A percentile compares a stretch with the other conserved stretches of the same genome.
phyloP scores from a whole-genome alignment of 75 land plant species.

The Pinus albicaulis region DNA sequence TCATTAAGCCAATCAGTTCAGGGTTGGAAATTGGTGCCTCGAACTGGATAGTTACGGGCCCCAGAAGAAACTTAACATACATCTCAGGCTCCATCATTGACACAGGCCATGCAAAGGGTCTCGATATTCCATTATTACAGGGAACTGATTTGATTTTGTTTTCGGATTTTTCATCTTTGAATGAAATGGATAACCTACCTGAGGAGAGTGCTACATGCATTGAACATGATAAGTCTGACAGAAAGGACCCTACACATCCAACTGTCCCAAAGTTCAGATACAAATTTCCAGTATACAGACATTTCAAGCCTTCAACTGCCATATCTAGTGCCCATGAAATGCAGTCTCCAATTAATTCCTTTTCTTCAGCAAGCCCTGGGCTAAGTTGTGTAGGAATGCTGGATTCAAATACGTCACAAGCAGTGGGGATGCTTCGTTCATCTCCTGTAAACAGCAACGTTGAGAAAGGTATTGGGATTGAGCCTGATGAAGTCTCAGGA shows the following conservation, averaged over 20 bases:
- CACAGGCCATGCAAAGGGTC: conserved; percentile 52
- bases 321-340: background rate
- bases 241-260: background rate
- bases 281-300: conserved; percentile 11
- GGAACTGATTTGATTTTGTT: conserved; percentile 56
- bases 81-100: conserved; percentile 48
- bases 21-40: conserved; percentile 86
- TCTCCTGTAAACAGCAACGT: background rate
- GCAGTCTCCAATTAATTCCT: background rate
- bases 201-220: background rate
- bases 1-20: conserved; percentile 73
- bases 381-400: background rate
- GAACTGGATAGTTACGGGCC: conserved; percentile 71
- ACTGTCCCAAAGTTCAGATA: conserved; percentile 3
- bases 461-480: background rate
- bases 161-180: conserved; percentile 49
- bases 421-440: background rate
- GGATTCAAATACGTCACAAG: background rate
- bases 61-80: conserved; percentile 47
- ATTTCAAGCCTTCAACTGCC: background rate
- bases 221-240: background rate
- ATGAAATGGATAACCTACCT: background rate
- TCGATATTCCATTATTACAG: conserved; percentile 53
- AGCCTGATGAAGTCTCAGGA: background rate
- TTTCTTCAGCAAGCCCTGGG: conserved; percentile 4